Evolutionary conservation across 805 yeast species (phyloP).

Genomic region (Lachancea nothofagi): DNA sequence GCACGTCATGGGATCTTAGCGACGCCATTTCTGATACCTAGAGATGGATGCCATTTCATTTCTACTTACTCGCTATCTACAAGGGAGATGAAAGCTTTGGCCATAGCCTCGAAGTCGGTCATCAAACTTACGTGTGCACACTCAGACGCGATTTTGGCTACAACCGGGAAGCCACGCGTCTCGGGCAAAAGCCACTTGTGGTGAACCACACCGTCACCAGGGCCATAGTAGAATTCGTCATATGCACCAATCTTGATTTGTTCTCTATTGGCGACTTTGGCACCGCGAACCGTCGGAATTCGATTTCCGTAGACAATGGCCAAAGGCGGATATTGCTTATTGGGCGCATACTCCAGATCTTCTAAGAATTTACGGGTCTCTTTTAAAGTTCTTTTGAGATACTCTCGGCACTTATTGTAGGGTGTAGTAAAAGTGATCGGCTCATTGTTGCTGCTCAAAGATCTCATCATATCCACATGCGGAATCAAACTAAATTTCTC

Average conservation of each 20-base stretch:
- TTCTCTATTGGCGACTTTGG: conserved; percentile 53
- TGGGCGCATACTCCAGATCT: conserved; percentile 49
- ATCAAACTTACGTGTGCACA: conserved; percentile 77
- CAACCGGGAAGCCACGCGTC: conserved; percentile 62
- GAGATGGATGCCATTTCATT: background rate
- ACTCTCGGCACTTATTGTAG: conserved; percentile 54
- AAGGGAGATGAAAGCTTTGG: conserved; percentile 61
- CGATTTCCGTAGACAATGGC: conserved; percentile 75
- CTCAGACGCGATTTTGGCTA: conserved; percentile 56
- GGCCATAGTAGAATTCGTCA: conserved; percentile 73
- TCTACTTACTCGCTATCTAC: conserved; percentile 46
- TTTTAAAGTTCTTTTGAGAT: conserved; percentile 55
- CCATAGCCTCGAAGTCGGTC: conserved; percentile 69
- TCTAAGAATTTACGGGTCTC: conserved; percentile 53
- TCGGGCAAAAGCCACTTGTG: conserved; percentile 81
- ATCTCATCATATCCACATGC: conserved; percentile 11
- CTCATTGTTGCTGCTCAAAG: conserved; percentile 10
- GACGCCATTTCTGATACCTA: too few relatives aligned
- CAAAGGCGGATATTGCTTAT: conserved; percentile 70
- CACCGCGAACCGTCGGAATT: conserved; percentile 82
- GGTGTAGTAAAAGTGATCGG: conserved; percentile 24
- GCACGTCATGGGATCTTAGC: too few relatives aligned
- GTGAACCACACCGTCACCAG: conserved; percentile 91
- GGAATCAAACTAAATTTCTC: conserved; percentile 16
- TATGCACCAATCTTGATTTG: conserved; percentile 69